Evolutionary conservation across 164 flowering plant genomes (phyloP).

Genomic region (Aristolochia contorta): DNA sequence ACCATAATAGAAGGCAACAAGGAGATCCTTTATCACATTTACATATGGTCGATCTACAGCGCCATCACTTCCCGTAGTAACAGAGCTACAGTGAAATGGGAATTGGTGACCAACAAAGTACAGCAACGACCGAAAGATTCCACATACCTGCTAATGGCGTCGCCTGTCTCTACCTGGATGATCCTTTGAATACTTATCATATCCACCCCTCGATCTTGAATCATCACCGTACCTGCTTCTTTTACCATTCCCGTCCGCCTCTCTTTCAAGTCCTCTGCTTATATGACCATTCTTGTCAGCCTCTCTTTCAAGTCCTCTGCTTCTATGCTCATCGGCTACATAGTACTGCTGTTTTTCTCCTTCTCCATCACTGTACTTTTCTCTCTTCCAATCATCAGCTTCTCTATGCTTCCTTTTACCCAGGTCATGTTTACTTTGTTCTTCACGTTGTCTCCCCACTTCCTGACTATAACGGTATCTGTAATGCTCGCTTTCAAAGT

Average conservation of each 20-base stretch:
- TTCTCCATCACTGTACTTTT: slow-evolving; percentile 3
- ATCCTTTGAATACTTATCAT: neutral
- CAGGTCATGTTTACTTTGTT: neutral
- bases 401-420: neutral
- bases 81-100: too few relatives aligned
- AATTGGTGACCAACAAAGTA: too few relatives aligned
- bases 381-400: slow-evolving; percentile 8
- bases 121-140: too few relatives aligned
- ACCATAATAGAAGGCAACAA: too few relatives aligned
- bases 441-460: neutral
- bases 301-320: slow-evolving; percentile 12
- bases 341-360: slow-evolving; percentile 6
- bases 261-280: slow-evolving; percentile 12
- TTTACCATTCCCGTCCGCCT: slow-evolving; percentile 27
- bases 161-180: slow-evolving; percentile 1
- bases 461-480: neutral
- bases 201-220: slow-evolving; percentile 16
- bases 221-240: slow-evolving; percentile 32
- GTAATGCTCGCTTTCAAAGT: neutral
- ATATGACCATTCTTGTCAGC: too few relatives aligned
- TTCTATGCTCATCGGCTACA: slow-evolving; percentile 8
- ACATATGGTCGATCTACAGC: too few relatives aligned
- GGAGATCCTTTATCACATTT: too few relatives aligned
- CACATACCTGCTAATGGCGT: neutral
- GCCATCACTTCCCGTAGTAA: too few relatives aligned